phyloP scores from a whole-genome alignment of 129 eudicot genomes.

The Lactuca sativa region DNA sequence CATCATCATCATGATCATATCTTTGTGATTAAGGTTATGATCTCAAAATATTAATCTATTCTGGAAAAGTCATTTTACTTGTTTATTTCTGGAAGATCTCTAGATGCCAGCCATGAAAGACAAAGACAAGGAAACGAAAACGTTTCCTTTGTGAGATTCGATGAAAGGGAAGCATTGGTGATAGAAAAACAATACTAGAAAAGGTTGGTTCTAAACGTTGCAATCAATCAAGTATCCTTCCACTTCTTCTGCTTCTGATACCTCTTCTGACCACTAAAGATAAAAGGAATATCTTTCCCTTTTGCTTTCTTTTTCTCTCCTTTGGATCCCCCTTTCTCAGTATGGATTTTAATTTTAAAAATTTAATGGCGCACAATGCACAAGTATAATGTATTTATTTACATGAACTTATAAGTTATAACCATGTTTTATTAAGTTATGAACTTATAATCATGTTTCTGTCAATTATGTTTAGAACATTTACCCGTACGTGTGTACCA shows the following conservation, averaged over 20 bases:
- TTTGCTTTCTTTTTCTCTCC: conserved; percentile 23
- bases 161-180: conserved; percentile 55
- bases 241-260: conserved; percentile 21
- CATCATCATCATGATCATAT: conserved; percentile 24
- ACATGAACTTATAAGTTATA: not conserved
- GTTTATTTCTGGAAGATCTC: conserved; percentile 22
- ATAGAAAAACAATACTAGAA: conserved; percentile 17
- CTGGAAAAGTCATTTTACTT: not conserved
- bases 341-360: not conserved
- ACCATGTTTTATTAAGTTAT: not conserved
- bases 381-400: not conserved
- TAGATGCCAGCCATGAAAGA: conserved; percentile 29
- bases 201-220: conserved; percentile 52
- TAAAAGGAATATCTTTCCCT: conserved; percentile 29
- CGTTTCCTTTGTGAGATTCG: conserved; percentile 34
- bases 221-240: conserved; percentile 43
- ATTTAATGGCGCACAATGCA: not conserved
- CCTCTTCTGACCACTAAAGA: conserved; percentile 31
- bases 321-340: conserved; percentile 33
- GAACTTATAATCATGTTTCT: not conserved
- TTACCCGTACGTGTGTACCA: not conserved
- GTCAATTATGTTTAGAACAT: not conserved
- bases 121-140: conserved; percentile 47
- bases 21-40: conserved; percentile 52
- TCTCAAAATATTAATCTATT: conserved; percentile 27